These are phyloP conservation scores for Schizopora paradoxa DNA, from an alignment of 1,284 basidiomycete genomes.

Conservation along the genomic window DNA sequence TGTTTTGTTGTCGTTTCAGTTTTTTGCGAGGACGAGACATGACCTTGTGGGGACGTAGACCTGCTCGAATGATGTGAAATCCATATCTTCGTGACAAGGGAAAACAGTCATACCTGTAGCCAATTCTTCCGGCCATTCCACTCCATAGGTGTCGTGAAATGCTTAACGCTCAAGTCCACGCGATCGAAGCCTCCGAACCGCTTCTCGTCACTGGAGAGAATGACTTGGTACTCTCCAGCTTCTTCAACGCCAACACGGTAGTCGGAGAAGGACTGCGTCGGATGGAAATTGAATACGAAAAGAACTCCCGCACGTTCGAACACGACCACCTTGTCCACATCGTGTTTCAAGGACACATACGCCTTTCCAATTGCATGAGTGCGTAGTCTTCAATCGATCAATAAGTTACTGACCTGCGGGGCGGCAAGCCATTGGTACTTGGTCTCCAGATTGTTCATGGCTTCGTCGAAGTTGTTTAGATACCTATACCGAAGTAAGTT, in stretches of 20 bases:
- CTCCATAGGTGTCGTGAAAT: constrained; percentile 79
- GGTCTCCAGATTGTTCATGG: constrained; percentile 86
- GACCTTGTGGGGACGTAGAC: constrained; percentile 77
- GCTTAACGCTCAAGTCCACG: constrained; percentile 59
- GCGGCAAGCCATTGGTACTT: constrained; percentile 82
- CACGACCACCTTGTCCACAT: constrained; percentile 87
- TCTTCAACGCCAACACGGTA: constrained; percentile 89
- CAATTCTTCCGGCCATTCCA: constrained; percentile 93
- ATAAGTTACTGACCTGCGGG: constrained; percentile 53
- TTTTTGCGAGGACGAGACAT: constrained; percentile 63
- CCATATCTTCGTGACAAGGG: constrained; percentile 11
- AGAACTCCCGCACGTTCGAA: constrained; percentile 90
- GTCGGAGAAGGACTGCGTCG: constrained; percentile 82
- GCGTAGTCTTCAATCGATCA: neutral
- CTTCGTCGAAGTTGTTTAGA: constrained; percentile 87
- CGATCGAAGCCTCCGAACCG: constrained; percentile 88
- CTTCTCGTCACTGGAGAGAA: constrained; percentile 83
- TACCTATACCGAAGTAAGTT: constrained; percentile 82
- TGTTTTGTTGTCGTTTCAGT: no score
- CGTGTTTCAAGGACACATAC: constrained; percentile 90
- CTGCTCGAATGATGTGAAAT: constrained; percentile 34
- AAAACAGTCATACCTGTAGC: constrained; percentile 54
- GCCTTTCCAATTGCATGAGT: constrained; percentile 41
- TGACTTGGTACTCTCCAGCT: constrained; percentile 81
- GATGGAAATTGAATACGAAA: constrained; percentile 97